phyloP scores from a whole-genome alignment of 257 asterid species.

The Nicotiana tabacum region DNA sequence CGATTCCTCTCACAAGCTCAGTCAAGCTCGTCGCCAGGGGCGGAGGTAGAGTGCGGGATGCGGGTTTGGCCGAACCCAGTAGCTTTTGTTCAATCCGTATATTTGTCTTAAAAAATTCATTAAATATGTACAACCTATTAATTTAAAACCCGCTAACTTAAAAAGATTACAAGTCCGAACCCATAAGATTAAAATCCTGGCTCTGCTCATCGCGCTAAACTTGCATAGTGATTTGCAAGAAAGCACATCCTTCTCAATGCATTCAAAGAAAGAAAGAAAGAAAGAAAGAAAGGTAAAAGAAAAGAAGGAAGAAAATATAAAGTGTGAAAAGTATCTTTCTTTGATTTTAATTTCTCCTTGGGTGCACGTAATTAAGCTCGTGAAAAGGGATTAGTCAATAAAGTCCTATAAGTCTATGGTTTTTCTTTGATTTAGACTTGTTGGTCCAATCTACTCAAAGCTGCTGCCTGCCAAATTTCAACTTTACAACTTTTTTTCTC shows the following conservation, averaged over 20 bases:
- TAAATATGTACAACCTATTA: too few relatives aligned
- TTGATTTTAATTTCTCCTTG: neutral
- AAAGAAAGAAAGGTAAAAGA: neutral
- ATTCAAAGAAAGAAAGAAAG: neutral
- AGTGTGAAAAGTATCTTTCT: constrained; percentile 24
- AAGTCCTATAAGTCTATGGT: constrained; percentile 12
- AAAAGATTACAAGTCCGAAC: too few relatives aligned
- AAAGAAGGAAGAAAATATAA: constrained; percentile 6
- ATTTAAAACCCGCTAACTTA: too few relatives aligned
- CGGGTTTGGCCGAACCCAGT: too few relatives aligned
- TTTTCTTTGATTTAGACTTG: constrained; percentile 22
- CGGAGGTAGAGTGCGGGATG: too few relatives aligned
- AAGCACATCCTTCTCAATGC: neutral
- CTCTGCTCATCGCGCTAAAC: too few relatives aligned
- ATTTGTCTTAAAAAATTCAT: too few relatives aligned
- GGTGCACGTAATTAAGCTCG: constrained; percentile 13
- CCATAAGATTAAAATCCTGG: too few relatives aligned
- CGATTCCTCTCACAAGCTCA: too few relatives aligned
- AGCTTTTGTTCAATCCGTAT: too few relatives aligned
- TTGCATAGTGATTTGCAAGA: too few relatives aligned
- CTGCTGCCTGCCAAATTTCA: constrained; percentile 15
- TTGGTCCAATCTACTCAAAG: constrained; percentile 20
- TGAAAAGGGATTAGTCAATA: neutral
- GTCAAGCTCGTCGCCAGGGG: too few relatives aligned
- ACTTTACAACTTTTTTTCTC: constrained; percentile 12